Evolutionary conservation across 192 early-diverging fungal species (phyloP), one percentile per base, ranked within the genome.

Genomic region (Rhizophlyctis rosea): DNA sequence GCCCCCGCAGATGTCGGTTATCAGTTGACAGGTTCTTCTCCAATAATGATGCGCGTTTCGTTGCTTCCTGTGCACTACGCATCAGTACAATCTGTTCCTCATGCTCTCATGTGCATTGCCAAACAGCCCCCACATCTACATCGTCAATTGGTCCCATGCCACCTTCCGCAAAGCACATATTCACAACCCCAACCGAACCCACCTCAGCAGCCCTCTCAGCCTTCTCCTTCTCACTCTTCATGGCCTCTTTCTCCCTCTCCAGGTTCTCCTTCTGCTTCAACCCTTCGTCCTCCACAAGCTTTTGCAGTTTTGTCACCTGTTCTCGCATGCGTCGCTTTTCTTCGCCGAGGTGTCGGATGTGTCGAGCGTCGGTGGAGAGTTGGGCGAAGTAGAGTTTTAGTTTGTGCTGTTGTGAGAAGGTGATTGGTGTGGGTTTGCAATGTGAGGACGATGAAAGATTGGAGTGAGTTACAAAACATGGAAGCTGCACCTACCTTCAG

Each of bases 1-100:
- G 76, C 16, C 56, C 69, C 18, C 82, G 63, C 18, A 84, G 62
- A 16, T 77, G 68, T 4, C 66, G 54, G 57, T 79, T 81, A 34
- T 84, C 82, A 31, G 53, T 61, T 4, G n/a, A 68, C 13, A 84
- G 32, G 44, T 82, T 79, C 50, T 78, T 74, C 33, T 84, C 82
- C 7, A 72, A 61, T 52, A 81, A 61, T 30, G 77, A 79, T 16
- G 68, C 59, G 18, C 69, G 64, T 27, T 72, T 59, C 1, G 61
- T 24, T 3, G 68, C 60, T 29, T 83, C 81, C 81, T 82, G 56
- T n/a, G 34, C 13, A 50, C n/a, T n/a, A n/a, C n/a, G n/a, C n/a
- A n/a, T n/a, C n/a, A n/a, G n/a, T n/a, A n/a, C 23, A 28, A 59
- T 61, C 11, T 21, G 48, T 47, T 64, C 4, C 13, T 61, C n/a